Conservation (phyloP, 768 basidiomycete genomes). For the Wakefieldia striispora region DNA sequence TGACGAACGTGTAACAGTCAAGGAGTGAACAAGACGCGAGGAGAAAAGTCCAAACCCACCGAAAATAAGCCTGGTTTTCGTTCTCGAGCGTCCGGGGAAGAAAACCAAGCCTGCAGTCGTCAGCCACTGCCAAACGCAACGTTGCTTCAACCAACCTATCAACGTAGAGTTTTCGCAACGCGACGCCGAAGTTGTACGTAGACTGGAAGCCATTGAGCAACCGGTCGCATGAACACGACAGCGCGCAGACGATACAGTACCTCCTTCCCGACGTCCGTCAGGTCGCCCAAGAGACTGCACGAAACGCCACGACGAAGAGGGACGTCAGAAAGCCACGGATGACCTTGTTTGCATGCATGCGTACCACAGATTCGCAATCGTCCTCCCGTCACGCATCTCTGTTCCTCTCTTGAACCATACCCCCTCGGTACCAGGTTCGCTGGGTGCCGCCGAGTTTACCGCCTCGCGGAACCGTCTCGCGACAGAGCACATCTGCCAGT, state of each 20-base stretch:
- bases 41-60: constrained; percentile 33
- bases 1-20: background rate
- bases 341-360: constrained; percentile 15
- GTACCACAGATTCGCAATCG: constrained; percentile 63
- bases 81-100: constrained; percentile 52
- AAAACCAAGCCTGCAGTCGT: constrained; percentile 53
- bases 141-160: constrained; percentile 45
- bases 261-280: constrained; percentile 56
- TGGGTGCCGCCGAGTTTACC: constrained; percentile 27
- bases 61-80: constrained; percentile 51
- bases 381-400: constrained; percentile 55
- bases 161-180: constrained; percentile 62
- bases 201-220: constrained; percentile 41
- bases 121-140: background rate
- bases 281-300: constrained; percentile 57
- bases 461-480: constrained; percentile 50
- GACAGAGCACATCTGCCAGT: constrained; percentile 66
- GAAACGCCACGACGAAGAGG: background rate
- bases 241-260: constrained; percentile 32
- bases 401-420: constrained; percentile 47
- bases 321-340: background rate
- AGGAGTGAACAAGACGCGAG: background rate
- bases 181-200: constrained; percentile 59
- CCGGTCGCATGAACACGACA: background rate
- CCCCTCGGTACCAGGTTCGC: constrained; percentile 17